Evolutionary conservation across 257 asterid species (phyloP).

Genomic region (Solanum raphanifolium): DNA sequence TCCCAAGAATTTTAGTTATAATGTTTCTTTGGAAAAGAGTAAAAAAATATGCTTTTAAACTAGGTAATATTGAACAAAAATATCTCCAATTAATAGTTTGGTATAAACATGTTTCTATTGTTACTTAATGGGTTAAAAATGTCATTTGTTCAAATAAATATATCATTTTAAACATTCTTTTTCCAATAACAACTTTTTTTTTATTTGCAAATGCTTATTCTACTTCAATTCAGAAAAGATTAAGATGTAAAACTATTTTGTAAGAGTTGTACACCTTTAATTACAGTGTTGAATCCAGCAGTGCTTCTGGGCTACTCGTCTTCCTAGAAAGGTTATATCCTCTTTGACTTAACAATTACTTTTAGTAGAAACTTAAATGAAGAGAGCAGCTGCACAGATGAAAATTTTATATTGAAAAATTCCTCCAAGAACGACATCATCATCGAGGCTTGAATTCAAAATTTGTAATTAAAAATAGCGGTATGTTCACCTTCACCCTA

Average conservation of each 20-base stretch:
- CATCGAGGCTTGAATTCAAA: not conserved
- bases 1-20: not conserved
- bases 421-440: not conserved
- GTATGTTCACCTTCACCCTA: not conserved
- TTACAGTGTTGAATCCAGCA: not conserved
- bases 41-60: too few species aligned
- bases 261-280: not conserved
- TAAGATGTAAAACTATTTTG: not conserved
- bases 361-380: not conserved
- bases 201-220: not conserved
- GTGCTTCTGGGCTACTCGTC: not conserved
- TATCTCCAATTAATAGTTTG: too few species aligned
- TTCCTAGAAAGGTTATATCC: not conserved
- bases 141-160: too few species aligned
- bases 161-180: too few species aligned
- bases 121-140: too few species aligned
- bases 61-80: too few species aligned
- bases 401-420: too few species aligned
- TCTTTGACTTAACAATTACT: not conserved
- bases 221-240: not conserved
- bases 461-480: too few species aligned
- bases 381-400: not conserved
- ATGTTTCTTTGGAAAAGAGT: too few species aligned
- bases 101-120: too few species aligned
- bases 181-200: too few species aligned